Base-by-base conservation (phyloP, 1,139 yeast species). In the Kazachstania sp. region DNA sequence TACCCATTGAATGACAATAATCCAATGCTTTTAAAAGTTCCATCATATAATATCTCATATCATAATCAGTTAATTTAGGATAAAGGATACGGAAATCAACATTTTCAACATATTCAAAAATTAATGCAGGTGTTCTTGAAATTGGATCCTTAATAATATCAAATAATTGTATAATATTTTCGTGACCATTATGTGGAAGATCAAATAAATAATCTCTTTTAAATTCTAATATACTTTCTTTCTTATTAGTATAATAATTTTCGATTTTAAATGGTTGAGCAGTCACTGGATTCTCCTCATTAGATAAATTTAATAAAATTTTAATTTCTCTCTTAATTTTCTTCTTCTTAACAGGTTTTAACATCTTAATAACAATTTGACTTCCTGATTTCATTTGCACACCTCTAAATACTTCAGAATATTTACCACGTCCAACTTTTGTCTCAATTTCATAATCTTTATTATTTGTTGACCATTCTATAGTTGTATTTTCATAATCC, bases 371-470 rank as follows among this genome's bases (percentile, higher is more conserved):
- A 44, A 94, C 96, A 57, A 83, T 80, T 39, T 77, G 75, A 43
- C 68, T 67, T 45, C 71, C 71, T 44, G 72, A 73, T 50, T 78
- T 73, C 45, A 81, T 70, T 61, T 83, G 83, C 35, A 82, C 71
- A 32, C 94, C 95, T 53, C 81, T 82, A 66, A 94, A 94, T 38
- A 95, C 99, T 68, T 94, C 99, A 8, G 95, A 86, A 68, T 94
- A 94, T 70, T 92, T 92, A 45, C 99, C 98, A 51, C 98, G 79
- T 29, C 99, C 99, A 45, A 94, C 86, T 67, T 92, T 92, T 54
- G 83, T 77, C 48, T 88, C 79, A 54, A 94, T 87, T 68, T 94
- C 99, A 68, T 92, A 92, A 69, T 84, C 81, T 26, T 61, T 60
- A 41, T 57, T 58, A 45, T 60, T 54, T 2, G 59, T 55, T 13